Conservation (phyloP, 2,329 filamentous ascomycete genomes). For the Dothistroma pini region DNA sequence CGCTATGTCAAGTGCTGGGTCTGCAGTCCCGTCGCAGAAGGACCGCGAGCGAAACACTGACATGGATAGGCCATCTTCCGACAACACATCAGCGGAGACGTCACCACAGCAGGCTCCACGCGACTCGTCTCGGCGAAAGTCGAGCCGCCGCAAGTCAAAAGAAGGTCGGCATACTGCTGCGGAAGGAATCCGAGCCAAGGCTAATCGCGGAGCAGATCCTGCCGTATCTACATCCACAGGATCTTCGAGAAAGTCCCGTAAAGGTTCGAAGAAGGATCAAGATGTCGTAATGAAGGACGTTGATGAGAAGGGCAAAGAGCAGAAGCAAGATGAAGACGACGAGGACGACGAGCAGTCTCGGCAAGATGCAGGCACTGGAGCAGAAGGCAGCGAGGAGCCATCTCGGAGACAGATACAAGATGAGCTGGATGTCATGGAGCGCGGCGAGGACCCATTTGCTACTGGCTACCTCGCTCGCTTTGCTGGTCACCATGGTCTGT, state of each 20-base stretch:
- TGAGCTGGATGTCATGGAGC: constrained; percentile 48
- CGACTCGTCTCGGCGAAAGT: constrained; percentile 67
- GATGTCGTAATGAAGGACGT: constrained; percentile 35
- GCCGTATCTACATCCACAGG: constrained; percentile 32
- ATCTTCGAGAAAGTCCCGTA: constrained; percentile 32
- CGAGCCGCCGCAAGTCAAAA: constrained; percentile 64
- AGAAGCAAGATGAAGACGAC: constrained; percentile 32
- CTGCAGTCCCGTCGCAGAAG: constrained; percentile 34
- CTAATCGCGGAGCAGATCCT: constrained; percentile 36
- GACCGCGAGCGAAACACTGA: constrained; percentile 20
- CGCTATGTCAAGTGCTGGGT: constrained; percentile 73
- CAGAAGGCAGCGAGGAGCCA: constrained; percentile 55
- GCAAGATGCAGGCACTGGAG: constrained; percentile 38
- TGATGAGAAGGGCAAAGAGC: constrained; percentile 29
- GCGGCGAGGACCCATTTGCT: constrained; percentile 58
- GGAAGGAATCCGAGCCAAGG: constrained; percentile 1
- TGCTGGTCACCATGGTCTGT: constrained; percentile 61
- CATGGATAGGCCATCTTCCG: constrained; percentile 56
- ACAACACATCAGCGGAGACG: constrained; percentile 58
- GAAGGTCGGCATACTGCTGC: constrained; percentile 43
- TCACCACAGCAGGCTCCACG: constrained; percentile 54
- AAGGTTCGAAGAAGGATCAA: constrained; percentile 32
- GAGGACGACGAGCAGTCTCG: constrained; percentile 50
- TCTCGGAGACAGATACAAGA: constrained; percentile 58
- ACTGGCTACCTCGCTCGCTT: constrained; percentile 64